Conservation (phyloP, 805 yeast genomes). For the Nakazawaea anatomiae region DNA sequence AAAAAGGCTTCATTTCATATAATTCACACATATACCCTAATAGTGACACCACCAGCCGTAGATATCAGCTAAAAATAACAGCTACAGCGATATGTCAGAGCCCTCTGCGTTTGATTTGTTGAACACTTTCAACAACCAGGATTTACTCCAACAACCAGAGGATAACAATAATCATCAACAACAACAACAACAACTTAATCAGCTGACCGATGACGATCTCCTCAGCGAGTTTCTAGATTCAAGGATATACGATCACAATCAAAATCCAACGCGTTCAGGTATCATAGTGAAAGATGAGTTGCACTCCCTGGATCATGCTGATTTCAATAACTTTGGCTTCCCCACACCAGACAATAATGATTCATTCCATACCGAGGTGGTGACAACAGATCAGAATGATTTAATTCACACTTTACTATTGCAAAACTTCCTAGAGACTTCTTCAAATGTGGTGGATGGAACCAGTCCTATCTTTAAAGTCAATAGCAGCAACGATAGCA, state of each 20-base stretch:
- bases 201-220: constrained; percentile 31
- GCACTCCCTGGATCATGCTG: background rate
- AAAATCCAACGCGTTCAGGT: constrained; percentile 14
- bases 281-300: constrained; percentile 14
- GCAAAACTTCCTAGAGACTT: constrained; percentile 2
- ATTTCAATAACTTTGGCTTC: background rate
- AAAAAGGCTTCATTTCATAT: no score
- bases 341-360: background rate
- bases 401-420: constrained; percentile 6
- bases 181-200: background rate
- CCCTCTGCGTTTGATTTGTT: constrained; percentile 1
- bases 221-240: constrained; percentile 53
- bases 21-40: no score
- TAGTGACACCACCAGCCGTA: no score
- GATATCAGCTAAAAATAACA: no score
- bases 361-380: background rate
- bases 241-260: constrained; percentile 35
- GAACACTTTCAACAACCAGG: background rate
- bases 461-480: constrained; percentile 4
- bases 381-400: background rate
- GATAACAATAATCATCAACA: background rate
- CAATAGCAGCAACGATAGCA: constrained; percentile 10
- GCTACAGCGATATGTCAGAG: background rate
- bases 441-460: background rate
- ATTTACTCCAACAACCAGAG: background rate